Conservation (phyloP, 192 early-diverging fungal genomes). For the Backusella morwellensis region DNA sequence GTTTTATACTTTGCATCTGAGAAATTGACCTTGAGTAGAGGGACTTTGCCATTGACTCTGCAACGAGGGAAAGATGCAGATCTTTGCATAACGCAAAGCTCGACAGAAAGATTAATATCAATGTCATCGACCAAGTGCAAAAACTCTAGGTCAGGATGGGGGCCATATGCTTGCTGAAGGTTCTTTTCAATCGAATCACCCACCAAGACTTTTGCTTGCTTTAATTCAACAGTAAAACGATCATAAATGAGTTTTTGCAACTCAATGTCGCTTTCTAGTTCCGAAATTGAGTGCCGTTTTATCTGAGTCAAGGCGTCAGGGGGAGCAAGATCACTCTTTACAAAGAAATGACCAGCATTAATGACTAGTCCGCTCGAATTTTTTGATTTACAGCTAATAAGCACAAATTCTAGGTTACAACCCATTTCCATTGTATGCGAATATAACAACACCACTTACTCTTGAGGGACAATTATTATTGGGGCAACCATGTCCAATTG, state of each 20-base stretch:
- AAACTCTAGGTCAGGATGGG: constrained; percentile 46
- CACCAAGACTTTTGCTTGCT: constrained; percentile 67
- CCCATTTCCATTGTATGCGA: background rate
- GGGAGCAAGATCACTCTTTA: constrained; percentile 71
- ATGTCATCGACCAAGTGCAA: constrained; percentile 80
- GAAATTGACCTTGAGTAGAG: constrained; percentile 71
- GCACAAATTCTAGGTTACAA: background rate
- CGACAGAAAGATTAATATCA: constrained; percentile 62
- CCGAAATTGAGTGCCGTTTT: constrained; percentile 62
- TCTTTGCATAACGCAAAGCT: constrained; percentile 71
- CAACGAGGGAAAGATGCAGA: constrained; percentile 60
- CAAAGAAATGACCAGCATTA: constrained; percentile 77
- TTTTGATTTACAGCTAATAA: constrained; percentile 37
- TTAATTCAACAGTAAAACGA: constrained; percentile 68
- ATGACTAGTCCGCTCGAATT: constrained; percentile 63
- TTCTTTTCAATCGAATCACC: constrained; percentile 40
- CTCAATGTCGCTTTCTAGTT: constrained; percentile 55
- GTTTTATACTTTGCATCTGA: constrained; percentile 83
- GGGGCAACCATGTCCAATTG: constrained; percentile 84
- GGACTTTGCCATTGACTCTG: constrained; percentile 65
- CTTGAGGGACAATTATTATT: constrained; percentile 75
- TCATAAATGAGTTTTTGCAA: constrained; percentile 77
- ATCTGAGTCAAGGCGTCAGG: constrained; percentile 64
- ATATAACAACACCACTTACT: constrained; percentile 12
- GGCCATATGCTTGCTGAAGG: constrained; percentile 16